Conservation (phyloP, 768 basidiomycete species). For the Lactifluus pinguis region DNA sequence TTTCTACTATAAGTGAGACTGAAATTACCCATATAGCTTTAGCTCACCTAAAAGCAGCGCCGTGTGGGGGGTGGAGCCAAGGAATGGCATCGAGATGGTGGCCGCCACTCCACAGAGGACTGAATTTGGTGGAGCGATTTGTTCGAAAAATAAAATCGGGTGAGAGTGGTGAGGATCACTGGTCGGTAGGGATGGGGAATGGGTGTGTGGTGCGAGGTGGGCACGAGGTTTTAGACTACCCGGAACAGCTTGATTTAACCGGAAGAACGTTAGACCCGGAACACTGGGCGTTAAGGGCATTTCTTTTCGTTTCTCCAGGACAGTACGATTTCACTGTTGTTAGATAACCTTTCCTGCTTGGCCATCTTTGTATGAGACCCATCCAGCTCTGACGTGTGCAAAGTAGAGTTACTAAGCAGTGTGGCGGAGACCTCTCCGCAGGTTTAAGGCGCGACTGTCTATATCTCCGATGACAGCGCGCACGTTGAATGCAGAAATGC, state of each 20-base stretch:
- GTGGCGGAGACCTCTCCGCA: neutral
- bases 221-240: neutral
- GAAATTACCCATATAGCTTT: neutral
- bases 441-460: neutral
- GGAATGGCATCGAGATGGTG: neutral
- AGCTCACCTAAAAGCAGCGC: neutral
- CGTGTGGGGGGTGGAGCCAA: neutral
- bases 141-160: neutral
- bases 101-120: neutral
- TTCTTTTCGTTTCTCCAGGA: neutral
- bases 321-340: neutral
- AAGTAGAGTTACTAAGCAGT: neutral
- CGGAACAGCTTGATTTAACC: neutral
- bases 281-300: neutral
- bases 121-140: neutral
- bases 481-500: constrained; percentile 4
- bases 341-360: neutral
- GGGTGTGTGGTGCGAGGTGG: neutral
- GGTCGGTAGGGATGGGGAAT: neutral
- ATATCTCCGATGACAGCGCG: constrained; percentile 3
- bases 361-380: neutral
- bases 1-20: neutral
- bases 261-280: neutral
- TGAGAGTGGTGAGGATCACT: neutral
- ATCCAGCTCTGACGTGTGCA: neutral